Evolutionary conservation across 768 basidiomycete species (phyloP), one percentile per base, ranked within the genome.

Genomic region (Amyloporia xantha): DNA sequence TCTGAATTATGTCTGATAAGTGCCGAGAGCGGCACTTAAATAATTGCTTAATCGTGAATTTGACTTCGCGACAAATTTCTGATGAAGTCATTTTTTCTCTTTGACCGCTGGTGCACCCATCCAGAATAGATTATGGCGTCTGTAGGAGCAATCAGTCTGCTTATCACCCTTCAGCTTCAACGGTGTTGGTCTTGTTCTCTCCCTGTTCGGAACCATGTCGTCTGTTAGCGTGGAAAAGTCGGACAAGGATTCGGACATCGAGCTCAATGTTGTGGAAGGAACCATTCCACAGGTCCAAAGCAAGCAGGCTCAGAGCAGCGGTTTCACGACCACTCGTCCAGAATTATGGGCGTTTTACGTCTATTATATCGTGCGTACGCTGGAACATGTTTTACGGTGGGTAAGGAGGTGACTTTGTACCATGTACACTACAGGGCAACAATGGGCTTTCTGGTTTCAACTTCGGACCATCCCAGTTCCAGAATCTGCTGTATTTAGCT

Each of bases 391-490:
- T n/a, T n/a, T n/a, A n/a, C n/a, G n/a, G n/a, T n/a, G n/a, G n/a
- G n/a, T n/a, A n/a, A n/a, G n/a, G n/a, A n/a, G n/a, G n/a, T n/a
- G n/a, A n/a, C n/a, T n/a, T n/a, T n/a, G n/a, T n/a, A n/a, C n/a
- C n/a, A 13, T 36, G 5, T 15, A 9, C 19, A 10, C 26, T 36
- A 15, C 25, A 74, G 71, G 84, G 83, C 26, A 86, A 85, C 51
- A 85, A 78, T 44, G 84, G 84, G 6, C 66, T 85, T 24, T 76
- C 81, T 1, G 82, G 79, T 5, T 81, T 83, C 71, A 84, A 83
- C 56, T 83, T 82, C 61, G 84, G 82, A 4, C 84, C 84, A 0
- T 83, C 81, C 7, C 83, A 85, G 56, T 86, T 86, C 62, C 83
- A 86, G 60, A 86, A 86, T 60, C 64, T 85, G 44, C 72, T 87